Percentiles rank a stretch among this genome's conserved stretches.
Evolutionary conservation across 2,329 filamentous ascomycete species (phyloP).

Genomic region (Aureobasidium sp.): DNA sequence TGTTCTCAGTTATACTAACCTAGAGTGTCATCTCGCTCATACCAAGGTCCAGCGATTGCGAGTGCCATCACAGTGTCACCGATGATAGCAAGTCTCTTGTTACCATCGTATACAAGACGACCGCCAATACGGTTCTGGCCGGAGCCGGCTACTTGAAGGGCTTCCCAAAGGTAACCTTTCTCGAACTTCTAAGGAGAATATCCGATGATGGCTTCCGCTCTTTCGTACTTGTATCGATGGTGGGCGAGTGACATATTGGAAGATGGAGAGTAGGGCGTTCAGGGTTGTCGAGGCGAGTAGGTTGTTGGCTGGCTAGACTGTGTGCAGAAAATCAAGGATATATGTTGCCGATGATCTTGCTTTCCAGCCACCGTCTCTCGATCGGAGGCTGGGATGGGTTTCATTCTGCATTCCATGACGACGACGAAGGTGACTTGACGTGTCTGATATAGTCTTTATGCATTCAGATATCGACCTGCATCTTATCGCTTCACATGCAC

Average conservation of each 20-base stretch:
- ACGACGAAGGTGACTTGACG: not conserved
- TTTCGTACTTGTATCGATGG: not conserved
- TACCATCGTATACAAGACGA: not conserved
- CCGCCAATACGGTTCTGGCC: not conserved
- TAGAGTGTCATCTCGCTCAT: not conserved
- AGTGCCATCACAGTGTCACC: not conserved
- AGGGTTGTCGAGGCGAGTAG: not conserved
- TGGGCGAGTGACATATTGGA: not conserved
- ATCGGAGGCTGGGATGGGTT: too few species aligned
- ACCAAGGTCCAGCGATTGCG: not conserved
- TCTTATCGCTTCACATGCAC: too few species aligned
- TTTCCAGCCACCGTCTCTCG: not conserved
- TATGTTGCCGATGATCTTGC: not conserved
- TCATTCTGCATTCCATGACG: not conserved
- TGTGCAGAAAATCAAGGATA: not conserved
- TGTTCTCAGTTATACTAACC: not conserved
- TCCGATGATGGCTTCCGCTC: not conserved
- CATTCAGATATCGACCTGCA: too few species aligned
- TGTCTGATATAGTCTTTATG: not conserved
- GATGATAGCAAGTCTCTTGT: conserved; percentile 1
- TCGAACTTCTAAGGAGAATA: not conserved
- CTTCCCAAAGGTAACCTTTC: not conserved
- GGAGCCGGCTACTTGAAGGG: conserved; percentile 7
- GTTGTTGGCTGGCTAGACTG: not conserved
- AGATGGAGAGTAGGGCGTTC: not conserved